Evolutionary conservation across 495 filamentous ascomycete genomes (phyloP), one percentile per base, ranked within the genome.

Genomic region (Tuber calosporum): DNA sequence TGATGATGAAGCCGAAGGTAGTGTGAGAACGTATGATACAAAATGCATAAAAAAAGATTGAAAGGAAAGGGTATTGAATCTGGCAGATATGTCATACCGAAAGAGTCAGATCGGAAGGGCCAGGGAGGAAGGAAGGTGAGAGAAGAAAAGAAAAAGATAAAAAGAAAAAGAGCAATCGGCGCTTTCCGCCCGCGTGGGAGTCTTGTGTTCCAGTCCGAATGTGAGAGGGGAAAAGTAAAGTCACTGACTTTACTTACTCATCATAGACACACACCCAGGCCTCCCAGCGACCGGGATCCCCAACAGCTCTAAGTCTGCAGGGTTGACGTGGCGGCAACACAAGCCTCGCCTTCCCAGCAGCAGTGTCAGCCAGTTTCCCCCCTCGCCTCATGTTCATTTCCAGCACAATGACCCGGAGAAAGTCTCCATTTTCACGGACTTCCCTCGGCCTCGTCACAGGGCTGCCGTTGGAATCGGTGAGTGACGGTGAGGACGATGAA

Each of bases 321-420:
- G 84, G 80, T 81, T 91, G 91, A 79, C 95, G 87, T 34, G 95
- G 93, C 48, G 94, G 94, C n/a, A 99, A 84, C 83, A 92, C 92
- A 82, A 95, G 89, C 74, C 89, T 88, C 53, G 95, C 95, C 69
- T 90, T 87, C 15, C 93, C 92, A 58, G 91, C 90, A n/a, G 88
- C 88, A 67, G 90, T 89, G 67, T 94, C 91, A 77, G 93, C 92
- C 72, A 99, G 84, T 83, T 99, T 98, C 66, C 95, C 95, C 66
- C 86, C 87, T 78, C 92, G 90, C 41, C 94, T 90, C 95, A 99
- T 99, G 73, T 94, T 92, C 91, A 97, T 97, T 83, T 99, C 95
- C 79, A 97, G 86, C 71, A 97, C 94, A 39, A 96, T 92, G 79
- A 98, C 90, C 40, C 95, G 89, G 69, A 99, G 89, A 83, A 98